These are phyloP conservation scores for Neurospora sp. DNA, from an alignment of 495 filamentous ascomycete species.

Conservation along the genomic window DNA sequence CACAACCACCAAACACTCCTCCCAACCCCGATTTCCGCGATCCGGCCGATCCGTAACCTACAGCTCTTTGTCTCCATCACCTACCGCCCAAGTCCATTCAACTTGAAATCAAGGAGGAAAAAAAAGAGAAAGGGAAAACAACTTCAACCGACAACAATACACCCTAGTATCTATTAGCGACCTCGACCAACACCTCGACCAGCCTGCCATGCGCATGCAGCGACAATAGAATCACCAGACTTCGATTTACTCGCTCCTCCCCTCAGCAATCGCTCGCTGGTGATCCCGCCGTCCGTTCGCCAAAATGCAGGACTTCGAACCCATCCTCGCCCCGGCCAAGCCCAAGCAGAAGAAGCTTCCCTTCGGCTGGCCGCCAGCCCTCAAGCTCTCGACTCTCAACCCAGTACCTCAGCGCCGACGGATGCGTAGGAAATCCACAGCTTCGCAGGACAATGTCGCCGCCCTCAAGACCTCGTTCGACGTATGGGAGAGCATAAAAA, in stretches of 20 bases:
- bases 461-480: conserved; percentile 74
- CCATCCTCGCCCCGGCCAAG: conserved; percentile 16
- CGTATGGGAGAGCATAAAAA: conserved; percentile 58
- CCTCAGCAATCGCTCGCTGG: neutral
- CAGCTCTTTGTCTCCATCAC: neutral
- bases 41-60: neutral
- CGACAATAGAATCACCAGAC: conserved; percentile 10
- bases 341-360: conserved; percentile 18
- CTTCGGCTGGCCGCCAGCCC: conserved; percentile 16
- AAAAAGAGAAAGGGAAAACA: neutral
- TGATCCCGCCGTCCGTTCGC: neutral
- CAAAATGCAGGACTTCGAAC: conserved; percentile 18
- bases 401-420: conserved; percentile 62
- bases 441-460: conserved; percentile 46
- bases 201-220: conserved; percentile 16
- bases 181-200: neutral
- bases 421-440: conserved; percentile 59
- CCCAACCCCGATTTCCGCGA: neutral
- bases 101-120: neutral
- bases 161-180: neutral
- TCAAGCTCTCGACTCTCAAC: conserved; percentile 24
- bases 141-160: neutral
- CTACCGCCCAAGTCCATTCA: neutral
- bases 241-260: neutral
- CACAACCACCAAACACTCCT: neutral